Percentiles rank a stretch among this genome's conserved stretches.
Evolutionary conservation across 2,329 filamentous ascomycete genomes (phyloP).

Genomic region (Diaporthe aspalathi): DNA sequence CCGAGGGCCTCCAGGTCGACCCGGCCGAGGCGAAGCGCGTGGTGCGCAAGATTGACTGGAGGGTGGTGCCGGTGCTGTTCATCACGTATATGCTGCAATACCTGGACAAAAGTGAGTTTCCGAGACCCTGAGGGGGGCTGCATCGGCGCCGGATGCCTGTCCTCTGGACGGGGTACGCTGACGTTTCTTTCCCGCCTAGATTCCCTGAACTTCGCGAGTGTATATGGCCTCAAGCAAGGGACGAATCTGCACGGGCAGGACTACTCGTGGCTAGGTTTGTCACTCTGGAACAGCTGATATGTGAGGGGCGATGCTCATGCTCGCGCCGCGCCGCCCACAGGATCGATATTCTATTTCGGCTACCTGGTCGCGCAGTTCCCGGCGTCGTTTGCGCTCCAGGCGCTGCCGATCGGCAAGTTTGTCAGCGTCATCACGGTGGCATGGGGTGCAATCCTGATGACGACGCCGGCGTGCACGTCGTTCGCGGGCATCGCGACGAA

Average conservation of each 20-base stretch:
- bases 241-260: slow-evolving; percentile 60
- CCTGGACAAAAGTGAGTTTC: slow-evolving; percentile 49
- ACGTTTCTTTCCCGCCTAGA: slow-evolving; percentile 39
- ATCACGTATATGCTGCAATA: slow-evolving; percentile 50
- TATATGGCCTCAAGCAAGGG: slow-evolving; percentile 59
- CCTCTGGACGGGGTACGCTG: neutral
- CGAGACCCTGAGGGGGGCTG: no score
- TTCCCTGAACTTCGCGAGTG: slow-evolving; percentile 62
- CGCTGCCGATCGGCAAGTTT: slow-evolving; percentile 61
- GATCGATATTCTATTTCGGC: slow-evolving; percentile 64
- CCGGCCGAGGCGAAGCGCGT: slow-evolving; percentile 46
- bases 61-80: slow-evolving; percentile 47
- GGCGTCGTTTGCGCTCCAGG: slow-evolving; percentile 58
- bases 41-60: slow-evolving; percentile 48
- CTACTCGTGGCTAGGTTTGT: slow-evolving; percentile 60
- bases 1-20: slow-evolving; percentile 43
- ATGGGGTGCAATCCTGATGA: slow-evolving; percentile 62
- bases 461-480: slow-evolving; percentile 62
- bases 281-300: neutral
- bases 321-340: slow-evolving; percentile 45
- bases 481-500: slow-evolving; percentile 67
- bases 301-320: slow-evolving; percentile 28
- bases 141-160: neutral
- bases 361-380: slow-evolving; percentile 59
- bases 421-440: slow-evolving; percentile 56